These are phyloP conservation scores for Tricholoma matsutake DNA, from an alignment of 768 basidiomycete species.

Conservation along the genomic window DNA sequence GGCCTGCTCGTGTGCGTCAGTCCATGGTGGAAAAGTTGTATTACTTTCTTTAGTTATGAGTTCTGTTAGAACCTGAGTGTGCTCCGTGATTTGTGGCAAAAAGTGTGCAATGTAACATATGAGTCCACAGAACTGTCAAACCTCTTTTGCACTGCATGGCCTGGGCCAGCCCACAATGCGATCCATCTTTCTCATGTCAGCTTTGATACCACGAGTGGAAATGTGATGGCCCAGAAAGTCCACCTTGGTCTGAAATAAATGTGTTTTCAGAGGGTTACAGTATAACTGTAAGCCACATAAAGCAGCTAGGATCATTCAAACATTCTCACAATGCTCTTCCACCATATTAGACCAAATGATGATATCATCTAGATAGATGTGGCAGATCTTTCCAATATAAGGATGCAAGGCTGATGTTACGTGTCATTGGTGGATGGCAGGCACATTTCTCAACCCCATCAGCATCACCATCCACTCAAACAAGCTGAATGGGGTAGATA, in stretches of 20 bases:
- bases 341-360: no score
- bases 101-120: constrained; percentile 27
- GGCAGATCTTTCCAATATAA: no score
- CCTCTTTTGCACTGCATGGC: background rate
- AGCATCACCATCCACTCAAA: no score
- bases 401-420: no score
- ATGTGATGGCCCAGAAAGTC: no score
- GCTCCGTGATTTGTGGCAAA: constrained; percentile 25
- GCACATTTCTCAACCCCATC: no score
- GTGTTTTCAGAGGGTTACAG: background rate
- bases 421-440: no score
- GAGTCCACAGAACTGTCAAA: constrained; percentile 27
- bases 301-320: no score
- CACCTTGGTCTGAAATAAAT: background rate
- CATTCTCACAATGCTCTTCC: no score
- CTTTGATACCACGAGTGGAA: background rate
- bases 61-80: constrained; percentile 16
- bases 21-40: constrained; percentile 26
- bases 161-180: background rate
- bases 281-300: background rate
- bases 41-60: background rate
- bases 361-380: no score
- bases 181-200: background rate
- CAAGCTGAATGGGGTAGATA: no score
- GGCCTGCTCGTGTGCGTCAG: constrained; percentile 12